Conservation (phyloP, 768 basidiomycete species). For the Tricholoma flavovirens region DNA sequence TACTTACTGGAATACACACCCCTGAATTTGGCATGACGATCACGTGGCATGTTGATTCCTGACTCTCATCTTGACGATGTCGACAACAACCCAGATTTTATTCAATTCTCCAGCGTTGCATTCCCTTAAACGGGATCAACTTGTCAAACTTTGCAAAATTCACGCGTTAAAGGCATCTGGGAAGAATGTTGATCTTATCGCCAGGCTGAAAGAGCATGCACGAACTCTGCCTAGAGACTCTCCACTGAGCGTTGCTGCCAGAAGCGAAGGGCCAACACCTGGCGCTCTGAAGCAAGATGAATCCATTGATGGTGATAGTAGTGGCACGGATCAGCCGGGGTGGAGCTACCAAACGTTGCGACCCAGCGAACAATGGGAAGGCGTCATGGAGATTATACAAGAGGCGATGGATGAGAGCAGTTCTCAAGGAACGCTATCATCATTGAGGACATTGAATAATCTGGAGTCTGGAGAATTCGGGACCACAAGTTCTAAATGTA, state of each 20-base stretch:
- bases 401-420: slow-evolving; percentile 56
- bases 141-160: slow-evolving; percentile 79
- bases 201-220: slow-evolving; percentile 64
- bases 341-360: slow-evolving; percentile 34
- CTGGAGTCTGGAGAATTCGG: slow-evolving; percentile 65
- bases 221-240: slow-evolving; percentile 52
- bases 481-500: slow-evolving; percentile 57
- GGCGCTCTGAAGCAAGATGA: slow-evolving; percentile 20
- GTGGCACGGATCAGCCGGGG: slow-evolving; percentile 7
- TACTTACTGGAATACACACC: no score
- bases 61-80: slow-evolving; percentile 32
- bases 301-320: slow-evolving; percentile 21
- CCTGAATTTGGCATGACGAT: background rate
- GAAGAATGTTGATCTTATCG: slow-evolving; percentile 72
- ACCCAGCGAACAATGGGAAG: slow-evolving; percentile 79
- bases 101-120: slow-evolving; percentile 83
- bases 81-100: slow-evolving; percentile 70
- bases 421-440: slow-evolving; percentile 45
- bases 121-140: slow-evolving; percentile 79
- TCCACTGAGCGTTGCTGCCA: slow-evolving; percentile 48
- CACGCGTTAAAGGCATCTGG: slow-evolving; percentile 76
- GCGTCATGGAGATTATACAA: slow-evolving; percentile 79
- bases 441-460: slow-evolving; percentile 32
- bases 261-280: slow-evolving; percentile 35
- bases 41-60: background rate